Base-by-base conservation (phyloP, 768 basidiomycete species). In the Pulveroboletus sp. region DNA sequence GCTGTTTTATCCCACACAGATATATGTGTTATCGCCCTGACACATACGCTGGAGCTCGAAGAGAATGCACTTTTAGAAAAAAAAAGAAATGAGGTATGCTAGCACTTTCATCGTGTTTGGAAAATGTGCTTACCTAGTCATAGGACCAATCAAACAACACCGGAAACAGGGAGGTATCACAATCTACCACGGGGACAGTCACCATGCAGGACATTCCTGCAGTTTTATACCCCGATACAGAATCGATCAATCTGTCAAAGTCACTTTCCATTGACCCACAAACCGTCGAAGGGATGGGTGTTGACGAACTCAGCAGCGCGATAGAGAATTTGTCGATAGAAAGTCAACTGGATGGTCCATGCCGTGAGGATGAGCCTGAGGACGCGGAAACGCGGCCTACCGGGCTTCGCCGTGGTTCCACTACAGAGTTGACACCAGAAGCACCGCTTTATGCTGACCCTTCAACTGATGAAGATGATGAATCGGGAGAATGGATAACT, bases 401-500 rank as follows among this genome's bases (percentile, higher is more conserved):
- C 3, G 24, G n/a, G 17, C 44, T 56, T n/a, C 27, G 28, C 14
- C 14, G 39, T 43, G 49, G 41, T 45, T 28, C 44, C 39, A 13
- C 47, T 27, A 18, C 40, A 27, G 18, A 55, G n/a, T 55, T 47
- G 42, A 58, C 54, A 39, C 38, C 56, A 7, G 53, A 60, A 33
- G 28, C 8, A 9, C 75, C 76, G 1, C 56, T 89, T 10, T 89
- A 80, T 57, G 88, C 88, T 18, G 88, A 90, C 64, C 86, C 86
- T 1, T 84, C 82, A 0, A 83, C 84, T 49, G 77, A 79, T 52
- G 76, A 79, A 17, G 89, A 91, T 53, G 89, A 91, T 55, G 88
- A 84, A 13, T 88, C 87, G 65, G 93, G 92, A 8, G 93, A 94
- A 64, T 99, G 96, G 96, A 96, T 99, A 66, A 99, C 93, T 13